A percentile compares a stretch with the other conserved stretches of the same genome.
Conservation (phyloP, 352 stramenopile genomes). For the Albugo candida region DNA sequence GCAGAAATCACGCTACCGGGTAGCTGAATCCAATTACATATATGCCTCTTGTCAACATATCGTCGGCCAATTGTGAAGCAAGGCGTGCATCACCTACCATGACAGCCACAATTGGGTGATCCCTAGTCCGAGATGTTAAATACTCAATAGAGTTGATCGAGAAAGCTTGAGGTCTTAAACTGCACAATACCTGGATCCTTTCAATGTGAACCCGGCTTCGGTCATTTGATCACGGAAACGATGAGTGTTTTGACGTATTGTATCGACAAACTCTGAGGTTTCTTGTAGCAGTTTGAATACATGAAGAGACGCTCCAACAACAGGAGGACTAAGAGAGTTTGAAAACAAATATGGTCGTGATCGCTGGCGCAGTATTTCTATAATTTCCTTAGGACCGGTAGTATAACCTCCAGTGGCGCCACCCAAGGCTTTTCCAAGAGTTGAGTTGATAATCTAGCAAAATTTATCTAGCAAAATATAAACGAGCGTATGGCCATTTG, state of each 20-base stretch:
- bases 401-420: conserved; percentile 88
- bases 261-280: conserved; percentile 72
- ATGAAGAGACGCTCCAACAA: conserved; percentile 84
- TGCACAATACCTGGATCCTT: conserved; percentile 40
- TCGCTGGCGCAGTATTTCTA: conserved; percentile 83
- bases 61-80: conserved; percentile 75
- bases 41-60: conserved; percentile 84
- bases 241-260: conserved; percentile 79
- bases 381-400: conserved; percentile 69
- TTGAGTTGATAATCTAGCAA: conserved; percentile 81
- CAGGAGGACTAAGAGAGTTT: conserved; percentile 83
- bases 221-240: conserved; percentile 85
- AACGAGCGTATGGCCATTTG: background rate
- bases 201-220: conserved; percentile 77
- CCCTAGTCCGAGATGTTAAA: conserved; percentile 13
- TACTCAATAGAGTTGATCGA: background rate
- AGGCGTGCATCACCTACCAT: conserved; percentile 85
- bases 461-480: background rate
- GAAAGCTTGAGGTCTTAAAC: background rate
- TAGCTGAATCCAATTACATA: conserved; percentile 92
- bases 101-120: conserved; percentile 81
- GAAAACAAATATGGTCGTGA: conserved; percentile 86
- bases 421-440: conserved; percentile 84
- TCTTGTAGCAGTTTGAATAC: conserved; percentile 85
- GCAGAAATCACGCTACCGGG: conserved; percentile 53